A percentile compares a stretch with the other conserved stretches of the same genome.
phyloP scores from a whole-genome alignment of 2,329 filamentous ascomycete genomes.

The Penicillium sumatraense region DNA sequence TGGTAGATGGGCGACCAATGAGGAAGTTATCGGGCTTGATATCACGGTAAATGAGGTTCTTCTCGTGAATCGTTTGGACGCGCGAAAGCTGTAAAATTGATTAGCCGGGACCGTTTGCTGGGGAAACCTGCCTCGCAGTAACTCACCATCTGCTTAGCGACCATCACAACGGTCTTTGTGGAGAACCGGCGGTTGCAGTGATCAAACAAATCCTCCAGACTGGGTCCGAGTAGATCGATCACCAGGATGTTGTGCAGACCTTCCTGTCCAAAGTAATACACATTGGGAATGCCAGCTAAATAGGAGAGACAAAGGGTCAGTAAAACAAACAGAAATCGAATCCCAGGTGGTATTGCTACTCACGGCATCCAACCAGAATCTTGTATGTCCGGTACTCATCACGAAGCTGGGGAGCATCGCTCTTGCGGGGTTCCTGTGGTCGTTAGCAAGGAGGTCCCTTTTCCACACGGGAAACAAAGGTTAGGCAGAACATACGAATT shows the following conservation, averaged over 20 bases:
- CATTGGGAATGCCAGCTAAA: conserved; percentile 94
- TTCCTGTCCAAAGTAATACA: conserved; percentile 99
- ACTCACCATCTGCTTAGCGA: conserved; percentile 94
- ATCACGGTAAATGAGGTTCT: conserved; percentile 98
- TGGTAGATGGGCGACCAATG: conserved; percentile 88
- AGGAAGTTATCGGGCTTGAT: conserved; percentile 99
- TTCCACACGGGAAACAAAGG: conserved; percentile 3
- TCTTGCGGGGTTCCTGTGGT: conserved; percentile 92
- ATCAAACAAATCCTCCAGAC: conserved; percentile 95
- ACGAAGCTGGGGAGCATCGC: conserved; percentile 93
- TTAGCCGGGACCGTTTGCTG: background rate
- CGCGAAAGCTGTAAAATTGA: conserved; percentile 69
- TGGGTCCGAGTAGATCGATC: conserved; percentile 93
- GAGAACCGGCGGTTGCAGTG: conserved; percentile 94
- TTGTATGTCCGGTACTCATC: conserved; percentile 99
- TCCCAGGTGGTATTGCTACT: conserved; percentile 52
- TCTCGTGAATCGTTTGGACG: conserved; percentile 94
- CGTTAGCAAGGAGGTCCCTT: conserved; percentile 28
- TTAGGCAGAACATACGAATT: conserved; percentile 74
- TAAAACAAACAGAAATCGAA: background rate
- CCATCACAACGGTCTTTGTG: conserved; percentile 98
- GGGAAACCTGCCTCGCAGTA: background rate
- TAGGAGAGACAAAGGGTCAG: conserved; percentile 39
- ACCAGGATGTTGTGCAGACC: conserved; percentile 98
- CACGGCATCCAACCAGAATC: conserved; percentile 98